Conservation (phyloP, 2,329 filamentous ascomycete species). For the Trichophyton mentagrophytes region DNA sequence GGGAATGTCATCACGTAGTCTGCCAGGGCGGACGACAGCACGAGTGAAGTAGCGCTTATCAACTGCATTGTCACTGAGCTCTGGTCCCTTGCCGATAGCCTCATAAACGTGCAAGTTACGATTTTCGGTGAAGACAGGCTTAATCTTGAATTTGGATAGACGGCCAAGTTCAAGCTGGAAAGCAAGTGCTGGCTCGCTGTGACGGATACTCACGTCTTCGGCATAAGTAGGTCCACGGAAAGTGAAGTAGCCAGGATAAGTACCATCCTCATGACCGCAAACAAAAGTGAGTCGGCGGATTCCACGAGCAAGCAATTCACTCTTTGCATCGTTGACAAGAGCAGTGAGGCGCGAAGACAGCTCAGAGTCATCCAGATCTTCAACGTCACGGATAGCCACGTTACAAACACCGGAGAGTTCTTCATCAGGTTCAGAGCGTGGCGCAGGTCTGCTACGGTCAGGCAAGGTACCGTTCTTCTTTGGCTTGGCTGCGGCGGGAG, state of each 20-base stretch:
- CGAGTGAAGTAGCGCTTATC: slow-evolving; percentile 94
- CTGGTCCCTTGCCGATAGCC: slow-evolving; percentile 83
- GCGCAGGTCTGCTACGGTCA: slow-evolving; percentile 52
- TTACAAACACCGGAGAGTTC: slow-evolving; percentile 89
- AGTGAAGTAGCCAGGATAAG: slow-evolving; percentile 93
- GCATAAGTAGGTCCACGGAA: slow-evolving; percentile 85
- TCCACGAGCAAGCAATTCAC: slow-evolving; percentile 66
- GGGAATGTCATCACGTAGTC: slow-evolving; percentile 90
- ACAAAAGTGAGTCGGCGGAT: slow-evolving; percentile 92
- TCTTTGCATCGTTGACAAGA: slow-evolving; percentile 67
- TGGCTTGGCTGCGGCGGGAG: slow-evolving; percentile 45
- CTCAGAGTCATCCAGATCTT: slow-evolving; percentile 70
- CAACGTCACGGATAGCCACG: slow-evolving; percentile 77
- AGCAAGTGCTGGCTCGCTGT: slow-evolving; percentile 88
- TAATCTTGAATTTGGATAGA: slow-evolving; percentile 93
- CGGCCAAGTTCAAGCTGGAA: slow-evolving; percentile 96
- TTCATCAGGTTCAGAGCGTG: slow-evolving; percentile 48
- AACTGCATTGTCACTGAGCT: slow-evolving; percentile 54
- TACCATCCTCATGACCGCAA: slow-evolving; percentile 84
- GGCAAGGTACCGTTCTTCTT: slow-evolving; percentile 57
- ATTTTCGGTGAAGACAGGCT: slow-evolving; percentile 97
- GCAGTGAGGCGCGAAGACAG: slow-evolving; percentile 61
- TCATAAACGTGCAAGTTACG: slow-evolving; percentile 99
- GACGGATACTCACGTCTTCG: slow-evolving; percentile 91
- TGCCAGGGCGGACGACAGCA: slow-evolving; percentile 84